Conservation (phyloP, 2,329 filamentous ascomycete genomes). For the Neoscytalidium dimidiatum region DNA sequence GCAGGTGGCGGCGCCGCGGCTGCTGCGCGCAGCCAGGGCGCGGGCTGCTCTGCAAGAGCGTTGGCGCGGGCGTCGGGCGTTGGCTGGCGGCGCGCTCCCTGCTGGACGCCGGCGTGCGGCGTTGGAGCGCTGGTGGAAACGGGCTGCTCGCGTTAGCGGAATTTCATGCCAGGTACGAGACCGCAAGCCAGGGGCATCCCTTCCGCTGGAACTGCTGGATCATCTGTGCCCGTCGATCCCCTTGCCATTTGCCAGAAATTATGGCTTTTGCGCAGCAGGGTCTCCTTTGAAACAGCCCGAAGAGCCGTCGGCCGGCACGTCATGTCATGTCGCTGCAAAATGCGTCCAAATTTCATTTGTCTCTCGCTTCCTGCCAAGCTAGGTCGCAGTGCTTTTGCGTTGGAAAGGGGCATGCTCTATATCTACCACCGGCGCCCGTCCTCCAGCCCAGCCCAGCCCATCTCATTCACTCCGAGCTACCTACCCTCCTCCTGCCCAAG, state of each 20-base stretch:
- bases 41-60: constrained; percentile 5
- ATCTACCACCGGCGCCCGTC: constrained; percentile 29
- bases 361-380: constrained; percentile 39
- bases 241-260: constrained; percentile 20
- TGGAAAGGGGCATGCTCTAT: constrained; percentile 23
- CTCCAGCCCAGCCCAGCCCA: constrained; percentile 25
- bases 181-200: constrained; percentile 18
- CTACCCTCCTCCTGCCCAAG: constrained; percentile 3
- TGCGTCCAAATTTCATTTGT: constrained; percentile 41
- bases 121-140: constrained; percentile 8
- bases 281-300: constrained; percentile 37
- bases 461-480: background rate
- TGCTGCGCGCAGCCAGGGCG: constrained; percentile 11
- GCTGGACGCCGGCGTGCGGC: constrained; percentile 10
- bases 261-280: constrained; percentile 22
- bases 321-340: constrained; percentile 37
- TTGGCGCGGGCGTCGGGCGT: background rate
- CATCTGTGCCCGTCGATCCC: constrained; percentile 22
- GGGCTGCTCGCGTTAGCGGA: constrained; percentile 17
- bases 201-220: constrained; percentile 21
- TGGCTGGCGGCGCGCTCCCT: constrained; percentile 8
- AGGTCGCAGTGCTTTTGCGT: constrained; percentile 27
- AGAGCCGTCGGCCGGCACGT: constrained; percentile 42
- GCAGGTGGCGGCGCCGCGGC: too few species aligned
- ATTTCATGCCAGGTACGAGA: constrained; percentile 19